A percentile compares a stretch with the other conserved stretches of the same genome.
Conservation (phyloP, 495 filamentous ascomycete species). For the Aspergillus cavernicola region DNA sequence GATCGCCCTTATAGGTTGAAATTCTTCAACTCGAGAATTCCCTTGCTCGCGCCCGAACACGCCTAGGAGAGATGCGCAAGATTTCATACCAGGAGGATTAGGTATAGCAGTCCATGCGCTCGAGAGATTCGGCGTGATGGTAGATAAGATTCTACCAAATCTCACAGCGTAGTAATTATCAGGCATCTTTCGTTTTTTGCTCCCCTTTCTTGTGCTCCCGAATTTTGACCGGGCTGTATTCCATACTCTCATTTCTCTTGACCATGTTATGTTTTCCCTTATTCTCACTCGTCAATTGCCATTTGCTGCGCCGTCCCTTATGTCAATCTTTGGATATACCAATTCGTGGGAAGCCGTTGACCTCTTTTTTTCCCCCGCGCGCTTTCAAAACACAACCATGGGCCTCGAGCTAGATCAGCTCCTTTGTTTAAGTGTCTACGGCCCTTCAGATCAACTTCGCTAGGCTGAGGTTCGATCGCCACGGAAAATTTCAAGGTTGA, state of each 20-base stretch:
- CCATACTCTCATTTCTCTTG: not conserved
- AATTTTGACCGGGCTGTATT: not conserved
- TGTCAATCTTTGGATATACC: conserved; percentile 16
- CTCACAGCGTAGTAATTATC: no score
- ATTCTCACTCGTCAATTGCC: not conserved
- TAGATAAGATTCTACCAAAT: not conserved
- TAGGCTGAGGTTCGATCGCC: no score
- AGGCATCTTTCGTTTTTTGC: not conserved
- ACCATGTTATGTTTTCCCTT: not conserved
- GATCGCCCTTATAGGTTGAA: conserved; percentile 65
- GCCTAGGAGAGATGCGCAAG: conserved; percentile 97
- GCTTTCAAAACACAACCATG: no score
- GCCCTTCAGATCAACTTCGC: no score
- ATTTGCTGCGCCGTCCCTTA: conserved; percentile 1
- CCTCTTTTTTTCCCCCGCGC: not conserved
- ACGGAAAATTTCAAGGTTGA: no score
- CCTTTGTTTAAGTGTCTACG: no score
- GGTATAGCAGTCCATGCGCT: not conserved
- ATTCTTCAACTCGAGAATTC: conserved; percentile 93
- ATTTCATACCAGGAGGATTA: conserved; percentile 89
- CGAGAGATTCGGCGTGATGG: not conserved
- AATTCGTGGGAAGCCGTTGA: not conserved
- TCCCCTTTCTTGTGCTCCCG: not conserved
- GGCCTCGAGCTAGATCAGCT: no score
- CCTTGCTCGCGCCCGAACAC: conserved; percentile 72